Evolutionary conservation across 2,329 filamentous ascomycete genomes (phyloP).

Genomic region (Eurotiales sp.): DNA sequence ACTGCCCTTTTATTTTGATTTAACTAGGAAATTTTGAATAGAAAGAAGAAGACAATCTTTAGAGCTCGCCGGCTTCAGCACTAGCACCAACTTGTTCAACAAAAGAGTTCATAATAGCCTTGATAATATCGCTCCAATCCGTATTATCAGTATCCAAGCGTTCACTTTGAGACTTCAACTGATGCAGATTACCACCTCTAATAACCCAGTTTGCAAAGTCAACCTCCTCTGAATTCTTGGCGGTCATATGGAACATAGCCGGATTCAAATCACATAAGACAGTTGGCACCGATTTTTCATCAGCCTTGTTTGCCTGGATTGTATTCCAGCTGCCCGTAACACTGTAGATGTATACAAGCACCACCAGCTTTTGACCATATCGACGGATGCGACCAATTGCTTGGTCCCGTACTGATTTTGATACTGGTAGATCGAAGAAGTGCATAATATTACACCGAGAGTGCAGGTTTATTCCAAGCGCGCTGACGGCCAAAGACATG

Average conservation of each 20-base stretch:
- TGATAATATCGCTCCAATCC: no score
- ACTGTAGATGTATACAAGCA: constrained; percentile 1
- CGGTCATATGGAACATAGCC: not conserved
- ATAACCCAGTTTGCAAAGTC: no score
- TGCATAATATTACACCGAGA: not conserved
- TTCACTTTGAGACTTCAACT: no score
- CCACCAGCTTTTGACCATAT: not conserved
- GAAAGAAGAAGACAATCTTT: not conserved
- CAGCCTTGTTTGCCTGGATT: not conserved
- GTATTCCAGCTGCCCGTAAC: constrained; percentile 3
- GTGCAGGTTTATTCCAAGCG: not conserved
- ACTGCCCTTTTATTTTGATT: no score
- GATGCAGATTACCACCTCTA: no score
- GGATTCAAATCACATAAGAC: constrained; percentile 1
- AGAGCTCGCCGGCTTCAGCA: not conserved
- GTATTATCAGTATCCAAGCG: no score
- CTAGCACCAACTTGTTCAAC: no score
- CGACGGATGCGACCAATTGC: constrained; percentile 1
- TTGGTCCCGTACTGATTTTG: not conserved
- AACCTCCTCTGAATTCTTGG: no score
- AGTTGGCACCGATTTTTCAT: not conserved
- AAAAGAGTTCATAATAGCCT: no score
- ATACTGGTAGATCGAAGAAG: not conserved
- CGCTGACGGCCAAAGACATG: not conserved
- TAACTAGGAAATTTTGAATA: no score